A percentile compares a stretch with the other conserved stretches of the same genome.
phyloP scores from a whole-genome alignment of 2,329 filamentous ascomycete species.

The Biscogniauxia marginata region DNA sequence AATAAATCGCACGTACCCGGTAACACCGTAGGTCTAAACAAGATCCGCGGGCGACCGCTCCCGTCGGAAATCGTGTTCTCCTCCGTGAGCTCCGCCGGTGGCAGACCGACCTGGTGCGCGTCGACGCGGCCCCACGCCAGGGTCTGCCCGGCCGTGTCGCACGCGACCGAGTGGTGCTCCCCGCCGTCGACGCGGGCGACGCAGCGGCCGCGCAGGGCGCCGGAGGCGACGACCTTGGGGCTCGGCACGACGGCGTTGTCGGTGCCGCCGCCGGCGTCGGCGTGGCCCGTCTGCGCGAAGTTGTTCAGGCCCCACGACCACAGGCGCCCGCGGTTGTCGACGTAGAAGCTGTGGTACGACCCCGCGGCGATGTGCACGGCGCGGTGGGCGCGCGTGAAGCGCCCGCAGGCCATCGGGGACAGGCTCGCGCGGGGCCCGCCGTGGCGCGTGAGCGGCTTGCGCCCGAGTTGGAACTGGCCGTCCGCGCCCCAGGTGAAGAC shows the following conservation, averaged over 20 bases:
- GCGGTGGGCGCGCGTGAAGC: constrained; percentile 18
- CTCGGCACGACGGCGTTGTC: constrained; percentile 44
- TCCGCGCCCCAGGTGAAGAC: constrained; percentile 64
- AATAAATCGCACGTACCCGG: constrained; percentile 22
- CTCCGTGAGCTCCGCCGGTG: constrained; percentile 46
- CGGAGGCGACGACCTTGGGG: constrained; percentile 49
- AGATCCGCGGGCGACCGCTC: constrained; percentile 61
- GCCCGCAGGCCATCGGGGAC: neutral
- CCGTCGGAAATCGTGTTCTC: constrained; percentile 63
- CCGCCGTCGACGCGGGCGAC: constrained; percentile 56
- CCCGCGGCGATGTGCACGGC: constrained; percentile 43
- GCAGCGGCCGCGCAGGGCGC: constrained; percentile 48
- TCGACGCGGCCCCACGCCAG: constrained; percentile 61
- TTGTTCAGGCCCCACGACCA: constrained; percentile 67
- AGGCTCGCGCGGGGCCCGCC: constrained; percentile 25
- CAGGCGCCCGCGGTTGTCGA: constrained; percentile 57
- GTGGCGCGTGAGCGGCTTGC: too few species aligned
- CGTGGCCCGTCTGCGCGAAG: constrained; percentile 61
- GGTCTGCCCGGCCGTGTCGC: constrained; percentile 55
- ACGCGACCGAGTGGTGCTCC: constrained; percentile 69
- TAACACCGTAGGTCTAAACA: constrained; percentile 42
- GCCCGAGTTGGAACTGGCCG: constrained; percentile 65
- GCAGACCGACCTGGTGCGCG: constrained; percentile 53
- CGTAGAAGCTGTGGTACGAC: constrained; percentile 63
- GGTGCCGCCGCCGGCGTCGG: constrained; percentile 47